Conservation (phyloP, 192 early-diverging fungal species). For the Gigaspora rosea region DNA sequence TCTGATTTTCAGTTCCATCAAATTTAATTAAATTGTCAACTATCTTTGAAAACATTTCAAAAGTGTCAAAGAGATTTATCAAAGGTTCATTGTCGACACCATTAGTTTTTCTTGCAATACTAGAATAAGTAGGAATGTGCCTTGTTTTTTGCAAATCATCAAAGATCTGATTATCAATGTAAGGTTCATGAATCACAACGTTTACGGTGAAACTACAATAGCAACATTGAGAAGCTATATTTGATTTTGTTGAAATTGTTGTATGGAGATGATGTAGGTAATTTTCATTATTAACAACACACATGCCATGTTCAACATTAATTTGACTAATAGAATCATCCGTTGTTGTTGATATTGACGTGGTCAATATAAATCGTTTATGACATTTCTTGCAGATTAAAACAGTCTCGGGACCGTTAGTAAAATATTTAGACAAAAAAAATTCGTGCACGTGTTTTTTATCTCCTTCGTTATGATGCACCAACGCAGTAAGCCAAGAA, state of each 20-base stretch:
- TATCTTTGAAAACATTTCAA: background rate
- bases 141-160: slow-evolving; percentile 7
- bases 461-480: slow-evolving; percentile 11
- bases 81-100: background rate
- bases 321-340: background rate
- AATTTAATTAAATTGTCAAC: background rate
- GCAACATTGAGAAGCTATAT: slow-evolving; percentile 12
- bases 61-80: background rate
- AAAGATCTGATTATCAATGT: slow-evolving; percentile 5
- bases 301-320: background rate
- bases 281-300: slow-evolving; percentile 2
- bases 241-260: background rate
- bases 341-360: background rate
- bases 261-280: slow-evolving; percentile 26
- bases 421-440: background rate
- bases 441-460: slow-evolving; percentile 4
- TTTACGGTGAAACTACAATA: background rate
- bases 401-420: background rate
- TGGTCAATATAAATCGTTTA: slow-evolving; percentile 8
- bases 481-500: slow-evolving; percentile 7
- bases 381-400: slow-evolving; percentile 26
- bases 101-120: background rate
- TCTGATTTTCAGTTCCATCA: background rate
- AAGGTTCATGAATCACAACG: slow-evolving; percentile 15
- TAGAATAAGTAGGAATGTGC: background rate